phyloP scores from a whole-genome alignment of 495 filamentous ascomycete genomes.

The Annulohypoxylon stygium region DNA sequence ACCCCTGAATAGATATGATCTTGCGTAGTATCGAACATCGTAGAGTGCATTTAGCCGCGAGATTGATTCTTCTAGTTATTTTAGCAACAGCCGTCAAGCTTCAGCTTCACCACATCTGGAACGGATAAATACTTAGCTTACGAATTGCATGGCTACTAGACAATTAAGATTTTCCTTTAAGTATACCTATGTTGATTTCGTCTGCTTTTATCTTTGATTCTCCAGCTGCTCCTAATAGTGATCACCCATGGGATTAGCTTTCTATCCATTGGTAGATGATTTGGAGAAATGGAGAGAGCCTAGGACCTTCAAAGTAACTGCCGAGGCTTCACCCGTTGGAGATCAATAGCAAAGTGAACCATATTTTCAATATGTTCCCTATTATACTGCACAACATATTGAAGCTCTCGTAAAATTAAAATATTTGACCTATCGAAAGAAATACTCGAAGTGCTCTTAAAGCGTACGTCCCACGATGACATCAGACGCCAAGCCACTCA shows the following conservation, averaged over 20 bases:
- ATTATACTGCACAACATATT: background rate
- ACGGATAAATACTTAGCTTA: conserved; percentile 36
- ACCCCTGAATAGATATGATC: conserved; percentile 18
- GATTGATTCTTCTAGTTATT: conserved; percentile 18
- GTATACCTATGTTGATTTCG: too few species aligned
- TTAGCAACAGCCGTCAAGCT: conserved; percentile 11
- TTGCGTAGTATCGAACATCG: conserved; percentile 13
- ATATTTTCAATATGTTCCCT: background rate
- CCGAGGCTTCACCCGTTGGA: conserved; percentile 35
- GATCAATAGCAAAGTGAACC: conserved; percentile 6
- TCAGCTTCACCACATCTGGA: conserved; percentile 28
- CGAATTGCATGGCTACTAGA: background rate
- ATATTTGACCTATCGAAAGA: too few species aligned
- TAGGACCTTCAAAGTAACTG: conserved; percentile 12
- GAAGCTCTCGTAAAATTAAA: background rate
- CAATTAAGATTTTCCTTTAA: too few species aligned
- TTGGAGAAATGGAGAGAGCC: background rate
- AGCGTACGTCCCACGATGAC: conserved; percentile 11
- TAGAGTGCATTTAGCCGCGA: conserved; percentile 41
- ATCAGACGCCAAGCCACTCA: conserved; percentile 37
- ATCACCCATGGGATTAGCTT: too few species aligned
- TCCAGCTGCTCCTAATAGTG: too few species aligned
- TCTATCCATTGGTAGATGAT: too few species aligned
- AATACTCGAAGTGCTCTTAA: background rate
- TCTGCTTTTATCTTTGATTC: too few species aligned